These are phyloP conservation scores for Fusarium compactum DNA, from an alignment of 2,329 filamentous ascomycete species.

Conservation along the genomic window DNA sequence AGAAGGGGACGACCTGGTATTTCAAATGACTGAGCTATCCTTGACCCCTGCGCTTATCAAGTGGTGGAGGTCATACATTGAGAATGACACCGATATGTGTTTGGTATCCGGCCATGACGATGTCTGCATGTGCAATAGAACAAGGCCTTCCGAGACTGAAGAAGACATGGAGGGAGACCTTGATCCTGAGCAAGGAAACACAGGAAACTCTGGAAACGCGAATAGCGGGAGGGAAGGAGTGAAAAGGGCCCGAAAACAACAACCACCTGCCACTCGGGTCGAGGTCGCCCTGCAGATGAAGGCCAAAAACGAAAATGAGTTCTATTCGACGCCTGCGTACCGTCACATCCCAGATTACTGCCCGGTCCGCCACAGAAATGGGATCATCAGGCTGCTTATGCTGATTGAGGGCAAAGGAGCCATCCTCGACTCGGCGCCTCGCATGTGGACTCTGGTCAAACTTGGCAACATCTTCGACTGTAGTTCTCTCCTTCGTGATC, in stretches of 20 bases:
- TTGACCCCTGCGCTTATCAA: constrained; percentile 66
- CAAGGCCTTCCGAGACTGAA: background rate
- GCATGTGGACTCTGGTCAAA: constrained; percentile 75
- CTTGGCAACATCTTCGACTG: constrained; percentile 71
- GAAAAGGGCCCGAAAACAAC: background rate
- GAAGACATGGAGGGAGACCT: background rate
- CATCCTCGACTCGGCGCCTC: constrained; percentile 72
- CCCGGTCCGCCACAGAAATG: constrained; percentile 70
- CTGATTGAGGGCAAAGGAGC: constrained; percentile 67
- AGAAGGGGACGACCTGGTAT: constrained; percentile 72
- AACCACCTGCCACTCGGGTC: constrained; percentile 3
- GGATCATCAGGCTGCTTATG: constrained; percentile 72
- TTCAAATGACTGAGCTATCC: constrained; percentile 68
- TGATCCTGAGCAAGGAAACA: background rate
- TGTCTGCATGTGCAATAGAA: constrained; percentile 51
- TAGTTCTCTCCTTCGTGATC: constrained; percentile 58
- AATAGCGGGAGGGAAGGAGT: background rate
- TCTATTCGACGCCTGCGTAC: constrained; percentile 47
- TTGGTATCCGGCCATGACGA: constrained; percentile 58
- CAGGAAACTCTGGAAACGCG: background rate
- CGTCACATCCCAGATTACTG: constrained; percentile 70
- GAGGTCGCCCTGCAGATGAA: constrained; percentile 42
- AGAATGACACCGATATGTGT: constrained; percentile 48
- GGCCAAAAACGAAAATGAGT: constrained; percentile 28
- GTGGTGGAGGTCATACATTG: constrained; percentile 62